A percentile compares a stretch with the other conserved stretches of the same genome.
phyloP scores from a whole-genome alignment of 371 early-diverging fungal genomes.

The Ecytonucleospora hepatopenaei region DNA sequence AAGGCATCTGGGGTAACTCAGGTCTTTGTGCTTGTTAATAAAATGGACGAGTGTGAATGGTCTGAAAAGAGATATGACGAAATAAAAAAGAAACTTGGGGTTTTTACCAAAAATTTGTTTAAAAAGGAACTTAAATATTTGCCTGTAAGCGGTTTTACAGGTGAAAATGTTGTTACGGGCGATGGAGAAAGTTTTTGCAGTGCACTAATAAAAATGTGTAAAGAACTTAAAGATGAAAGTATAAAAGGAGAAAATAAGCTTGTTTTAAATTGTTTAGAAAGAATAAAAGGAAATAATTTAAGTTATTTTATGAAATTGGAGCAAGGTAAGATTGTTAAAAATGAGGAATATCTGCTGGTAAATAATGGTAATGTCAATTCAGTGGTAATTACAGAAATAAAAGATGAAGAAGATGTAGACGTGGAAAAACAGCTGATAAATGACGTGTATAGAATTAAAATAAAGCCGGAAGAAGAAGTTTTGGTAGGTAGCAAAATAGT shows the following conservation, averaged over 20 bases:
- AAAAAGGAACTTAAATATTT: conserved; percentile 38
- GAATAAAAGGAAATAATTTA: conserved; percentile 44
- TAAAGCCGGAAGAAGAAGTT: conserved; percentile 49
- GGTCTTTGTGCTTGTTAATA: conserved; percentile 55
- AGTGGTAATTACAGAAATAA: conserved; percentile 34
- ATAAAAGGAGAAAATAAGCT: conserved; percentile 13
- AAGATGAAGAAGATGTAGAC: conserved; percentile 54
- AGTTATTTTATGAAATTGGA: too few species aligned
- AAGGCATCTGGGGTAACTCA: conserved; percentile 43
- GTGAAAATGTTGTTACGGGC: conserved; percentile 42
- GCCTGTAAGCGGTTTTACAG: conserved; percentile 55
- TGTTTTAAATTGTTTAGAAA: conserved; percentile 41
- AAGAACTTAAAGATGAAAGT: too few species aligned
- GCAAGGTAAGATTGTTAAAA: conserved; percentile 14
- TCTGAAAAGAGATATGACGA: conserved; percentile 43
- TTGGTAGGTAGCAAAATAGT: conserved; percentile 43
- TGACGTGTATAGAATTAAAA: conserved; percentile 50
- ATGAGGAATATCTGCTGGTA: conserved; percentile 29
- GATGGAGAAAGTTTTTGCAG: conserved; percentile 51
- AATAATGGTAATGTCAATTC: conserved; percentile 18
- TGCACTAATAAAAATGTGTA: conserved; percentile 40
- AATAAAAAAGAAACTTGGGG: conserved; percentile 33
- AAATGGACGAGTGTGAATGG: conserved; percentile 56
- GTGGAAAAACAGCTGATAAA: conserved; percentile 45
- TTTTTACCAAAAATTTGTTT: conserved; percentile 34